phyloP scores from a whole-genome alignment of 768 basidiomycete species.

The Cystobasidium tubakii region DNA sequence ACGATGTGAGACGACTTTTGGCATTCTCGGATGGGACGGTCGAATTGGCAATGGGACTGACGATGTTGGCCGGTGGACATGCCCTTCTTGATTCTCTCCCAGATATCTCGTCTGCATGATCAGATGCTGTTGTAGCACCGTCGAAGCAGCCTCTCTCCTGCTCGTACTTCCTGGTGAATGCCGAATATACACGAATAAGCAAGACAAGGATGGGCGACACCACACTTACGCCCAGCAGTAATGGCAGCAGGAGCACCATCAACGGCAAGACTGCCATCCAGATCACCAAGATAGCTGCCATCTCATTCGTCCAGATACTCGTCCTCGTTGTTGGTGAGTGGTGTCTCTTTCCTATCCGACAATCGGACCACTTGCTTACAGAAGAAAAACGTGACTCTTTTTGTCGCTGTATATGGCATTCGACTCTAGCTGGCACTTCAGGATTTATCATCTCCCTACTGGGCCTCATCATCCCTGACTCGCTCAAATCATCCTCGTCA shows the following conservation, averaged over 20 bases:
- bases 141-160: no score
- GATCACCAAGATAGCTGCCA: not conserved
- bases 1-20: not conserved
- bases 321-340: slow-evolving; percentile 22
- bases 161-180: no score
- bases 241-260: not conserved
- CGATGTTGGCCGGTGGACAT: not conserved
- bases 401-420: not conserved
- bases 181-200: no score
- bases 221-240: not conserved
- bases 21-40: not conserved
- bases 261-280: not conserved
- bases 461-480: slow-evolving; percentile 7
- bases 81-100: not conserved
- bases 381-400: not conserved
- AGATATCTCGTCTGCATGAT: no score
- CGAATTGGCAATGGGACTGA: slow-evolving; percentile 1
- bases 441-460: slow-evolving; percentile 16
- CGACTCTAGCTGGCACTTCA: slow-evolving; percentile 12
- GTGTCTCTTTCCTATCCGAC: not conserved
- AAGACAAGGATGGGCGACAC: not conserved
- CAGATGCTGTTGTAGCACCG: no score
- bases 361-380: not conserved
- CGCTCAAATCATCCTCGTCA: not conserved
- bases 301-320: not conserved